Evolutionary conservation across 306 rosid species (phyloP), one percentile per base, ranked within the genome.

Genomic region (Ormosia semicastrata): DNA sequence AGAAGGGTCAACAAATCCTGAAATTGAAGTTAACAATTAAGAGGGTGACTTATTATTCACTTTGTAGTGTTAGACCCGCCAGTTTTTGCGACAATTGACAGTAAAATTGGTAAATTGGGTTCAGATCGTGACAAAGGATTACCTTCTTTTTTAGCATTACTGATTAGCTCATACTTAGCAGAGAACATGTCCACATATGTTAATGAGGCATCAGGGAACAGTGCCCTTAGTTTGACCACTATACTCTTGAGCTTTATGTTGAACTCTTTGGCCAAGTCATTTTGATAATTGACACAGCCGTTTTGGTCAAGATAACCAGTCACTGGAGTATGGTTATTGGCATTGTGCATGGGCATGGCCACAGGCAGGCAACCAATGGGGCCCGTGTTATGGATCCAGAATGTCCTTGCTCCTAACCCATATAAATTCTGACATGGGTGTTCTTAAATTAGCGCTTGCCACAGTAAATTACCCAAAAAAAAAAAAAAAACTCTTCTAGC

Each of bases 371-470:
- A 94, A 1, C 97, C 97, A 75, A 94, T 85, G 3, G 97, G 97
- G 0, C 95, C 94, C 18, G 97, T 89, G 86, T 94, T 94, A 71
- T 94, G 98, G 80, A 91, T 87, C 98, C 98, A 94, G 41, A 92
- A 90, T 44, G 86, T 50, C 81, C 97, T 91, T 49, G 81, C 98
- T 32, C 97, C 97, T 74, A 44, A 40, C 3, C 30, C 30, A 54
- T 91, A 85, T 64, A 94, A 66, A 18, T 39, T 71, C 97, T 92
- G 86, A 34, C 33, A 79, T 6, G 8, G 15, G 2, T 56, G 7
- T 14, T 14, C 34, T 37, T 37, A 17, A 73, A 57, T 78, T 40
- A 72, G 36, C 44, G 11, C 7, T 43, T 56, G 34, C 54, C 29
- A 49, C 4, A 66, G 2, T 8, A 17, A 9, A 18, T 4, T 33